Base-by-base conservation (phyloP, 179 eudicot species). In the Spinacia oleracea region DNA sequence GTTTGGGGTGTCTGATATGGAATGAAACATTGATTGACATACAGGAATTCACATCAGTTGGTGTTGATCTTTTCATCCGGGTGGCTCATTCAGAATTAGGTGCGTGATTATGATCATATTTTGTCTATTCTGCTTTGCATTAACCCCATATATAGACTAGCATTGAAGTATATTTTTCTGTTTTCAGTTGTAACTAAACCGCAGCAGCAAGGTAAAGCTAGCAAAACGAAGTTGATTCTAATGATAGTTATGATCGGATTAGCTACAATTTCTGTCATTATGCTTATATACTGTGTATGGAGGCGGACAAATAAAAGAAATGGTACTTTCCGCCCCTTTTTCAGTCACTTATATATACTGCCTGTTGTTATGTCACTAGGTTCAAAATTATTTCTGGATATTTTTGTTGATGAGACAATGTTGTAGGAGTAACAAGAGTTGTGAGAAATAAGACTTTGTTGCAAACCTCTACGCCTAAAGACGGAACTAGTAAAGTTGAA, bases 371-470 rank as follows among this genome's bases (percentile, higher is more conserved):
- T n/a, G n/a, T 5, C 68, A 12, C 16, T 32, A 63, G 38, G 4
- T 5, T 63, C 35, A 27, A 29, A 7, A 15, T 23, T 5, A 7
- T 68, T 68, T 68, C 20, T 12, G 15, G 25, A 25, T 2, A 35
- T 18, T 5, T 34, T 35, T 66, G 50, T 29, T 42, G 23, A 68
- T 40, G 2, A 32, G 16, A 15, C 31, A 23, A 87, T 76, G 79
- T 84, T 1, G 81, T 81, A 70, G 83, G 72, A 9, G 80, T 75
- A 53, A 88, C 81, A 45, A 86, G 78, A 48, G 55, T 89, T n/a
- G 15, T 29, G 9, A 64, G 66, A 25, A 65, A 53, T 59, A 58
- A 42, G 63, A 62, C 76, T 6, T 46, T 38, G 38, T 66, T 66
- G 71, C 46, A 21, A 66, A 70, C 29, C 29, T 56, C 64, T 8